These are phyloP conservation scores for Thinopyrum obtusiflorum DNA, from an alignment of 202 grass and related monocot genomes.

Conservation along the genomic window DNA sequence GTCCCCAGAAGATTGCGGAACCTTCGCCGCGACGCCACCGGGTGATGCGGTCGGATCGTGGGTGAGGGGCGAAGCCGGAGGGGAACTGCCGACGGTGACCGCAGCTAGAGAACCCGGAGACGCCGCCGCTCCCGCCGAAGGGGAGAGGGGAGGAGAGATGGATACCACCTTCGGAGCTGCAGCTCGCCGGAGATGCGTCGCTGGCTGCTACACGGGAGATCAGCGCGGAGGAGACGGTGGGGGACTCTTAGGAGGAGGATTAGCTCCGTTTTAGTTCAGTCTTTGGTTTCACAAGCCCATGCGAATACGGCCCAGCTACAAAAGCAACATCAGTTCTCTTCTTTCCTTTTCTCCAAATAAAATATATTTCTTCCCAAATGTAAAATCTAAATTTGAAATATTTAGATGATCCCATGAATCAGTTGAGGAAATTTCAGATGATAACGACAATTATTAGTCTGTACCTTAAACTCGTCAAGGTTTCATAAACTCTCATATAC, in stretches of 20 bases:
- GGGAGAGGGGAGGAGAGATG: not conserved
- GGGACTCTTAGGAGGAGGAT: not conserved
- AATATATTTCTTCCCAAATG: not conserved
- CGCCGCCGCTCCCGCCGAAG: not conserved
- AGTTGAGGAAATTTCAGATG: not conserved
- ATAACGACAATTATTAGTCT: not conserved
- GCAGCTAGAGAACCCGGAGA: not conserved
- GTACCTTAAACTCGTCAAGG: not conserved
- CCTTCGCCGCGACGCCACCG: not conserved
- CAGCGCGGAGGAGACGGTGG: not conserved
- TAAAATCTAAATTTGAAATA: not conserved
- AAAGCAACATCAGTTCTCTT: not conserved
- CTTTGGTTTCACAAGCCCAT: not conserved
- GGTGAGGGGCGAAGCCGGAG: not conserved
- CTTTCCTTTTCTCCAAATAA: not conserved
- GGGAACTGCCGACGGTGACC: not conserved
- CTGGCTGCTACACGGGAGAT: not conserved
- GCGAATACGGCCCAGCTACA: not conserved
- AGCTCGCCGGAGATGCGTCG: conserved; percentile 19
- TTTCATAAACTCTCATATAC: not conserved
- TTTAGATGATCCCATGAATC: not conserved
- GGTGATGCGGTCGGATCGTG: conserved; percentile 6
- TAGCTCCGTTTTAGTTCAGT: not conserved
- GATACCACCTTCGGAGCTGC: not conserved
- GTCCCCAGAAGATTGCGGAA: not conserved